These are phyloP conservation scores for Nothophoma quercina DNA, from an alignment of 2,329 filamentous ascomycete genomes.

Conservation along the genomic window DNA sequence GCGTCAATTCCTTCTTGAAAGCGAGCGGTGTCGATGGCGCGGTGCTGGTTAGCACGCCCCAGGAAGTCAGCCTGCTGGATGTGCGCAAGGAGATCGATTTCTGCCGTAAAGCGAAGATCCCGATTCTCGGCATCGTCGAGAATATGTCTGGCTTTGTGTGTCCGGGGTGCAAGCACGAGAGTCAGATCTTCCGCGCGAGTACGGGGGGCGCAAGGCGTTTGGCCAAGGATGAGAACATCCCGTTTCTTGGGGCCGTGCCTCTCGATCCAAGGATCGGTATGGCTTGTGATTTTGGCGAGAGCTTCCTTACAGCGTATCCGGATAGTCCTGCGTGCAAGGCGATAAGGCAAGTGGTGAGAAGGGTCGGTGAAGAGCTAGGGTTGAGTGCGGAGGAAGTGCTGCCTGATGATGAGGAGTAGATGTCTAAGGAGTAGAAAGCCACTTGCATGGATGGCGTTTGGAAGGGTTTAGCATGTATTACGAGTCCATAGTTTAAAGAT, in stretches of 20 bases:
- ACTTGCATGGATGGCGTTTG: conserved; percentile 8
- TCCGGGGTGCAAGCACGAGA: conserved; percentile 81
- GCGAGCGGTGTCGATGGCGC: conserved; percentile 93
- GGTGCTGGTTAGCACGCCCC: conserved; percentile 90
- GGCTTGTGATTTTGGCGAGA: conserved; percentile 97
- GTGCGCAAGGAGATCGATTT: conserved; percentile 98
- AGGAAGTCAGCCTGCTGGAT: conserved; percentile 90
- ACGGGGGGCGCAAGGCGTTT: conserved; percentile 85
- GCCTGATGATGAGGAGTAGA: conserved; percentile 28
- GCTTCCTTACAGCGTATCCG: conserved; percentile 91
- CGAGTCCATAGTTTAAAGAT: neutral
- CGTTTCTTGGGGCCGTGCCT: conserved; percentile 88
- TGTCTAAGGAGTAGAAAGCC: neutral
- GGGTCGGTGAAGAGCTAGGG: conserved; percentile 63
- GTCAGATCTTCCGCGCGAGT: conserved; percentile 87
- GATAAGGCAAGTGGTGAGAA: conserved; percentile 79
- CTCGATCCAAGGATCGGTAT: conserved; percentile 93
- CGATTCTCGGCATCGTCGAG: conserved; percentile 87
- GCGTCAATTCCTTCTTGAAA: conserved; percentile 89
- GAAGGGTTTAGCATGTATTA: neutral
- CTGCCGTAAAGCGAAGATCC: conserved; percentile 91
- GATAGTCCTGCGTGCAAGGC: conserved; percentile 90
- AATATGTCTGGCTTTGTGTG: conserved; percentile 99
- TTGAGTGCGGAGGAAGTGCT: conserved; percentile 39
- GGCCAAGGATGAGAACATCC: conserved; percentile 85